Evolutionary conservation across 2,329 filamentous ascomycete species (phyloP).

Genomic region (Phyllosticta citribraziliensis): DNA sequence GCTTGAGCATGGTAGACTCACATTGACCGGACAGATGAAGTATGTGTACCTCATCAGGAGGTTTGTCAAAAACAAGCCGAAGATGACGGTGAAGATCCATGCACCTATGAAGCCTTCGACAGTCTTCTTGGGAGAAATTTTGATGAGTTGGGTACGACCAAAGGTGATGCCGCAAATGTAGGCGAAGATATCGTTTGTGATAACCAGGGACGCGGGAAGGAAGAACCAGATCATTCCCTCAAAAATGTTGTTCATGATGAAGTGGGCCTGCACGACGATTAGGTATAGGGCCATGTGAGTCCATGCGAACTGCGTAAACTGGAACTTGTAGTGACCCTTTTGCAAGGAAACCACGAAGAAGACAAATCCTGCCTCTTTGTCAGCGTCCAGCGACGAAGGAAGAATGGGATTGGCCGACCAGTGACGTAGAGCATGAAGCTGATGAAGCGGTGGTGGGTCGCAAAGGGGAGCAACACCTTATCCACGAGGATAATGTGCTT

Average conservation of each 20-base stretch:
- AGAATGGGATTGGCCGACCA: constrained; percentile 46
- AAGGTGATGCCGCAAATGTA: constrained; percentile 97
- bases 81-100: constrained; percentile 89
- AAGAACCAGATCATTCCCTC: constrained; percentile 99
- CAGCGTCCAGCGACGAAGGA: neutral
- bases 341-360: constrained; percentile 95
- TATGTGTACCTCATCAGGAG: constrained; percentile 85
- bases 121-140: constrained; percentile 97
- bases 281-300: constrained; percentile 98
- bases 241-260: constrained; percentile 99
- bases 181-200: constrained; percentile 97
- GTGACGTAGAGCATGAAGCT: constrained; percentile 98
- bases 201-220: constrained; percentile 84
- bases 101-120: constrained; percentile 95
- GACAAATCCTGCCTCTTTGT: constrained; percentile 62
- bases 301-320: constrained; percentile 99
- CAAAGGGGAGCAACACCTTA: constrained; percentile 81
- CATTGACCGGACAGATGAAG: constrained; percentile 95
- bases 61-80: constrained; percentile 72
- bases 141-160: constrained; percentile 91
- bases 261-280: constrained; percentile 95
- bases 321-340: constrained; percentile 93
- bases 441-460: constrained; percentile 96
- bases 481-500: constrained; percentile 97
- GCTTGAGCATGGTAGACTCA: constrained; percentile 30